Base-by-base conservation (phyloP, 768 basidiomycete species). In the Leucocoprinus leucothites region DNA sequence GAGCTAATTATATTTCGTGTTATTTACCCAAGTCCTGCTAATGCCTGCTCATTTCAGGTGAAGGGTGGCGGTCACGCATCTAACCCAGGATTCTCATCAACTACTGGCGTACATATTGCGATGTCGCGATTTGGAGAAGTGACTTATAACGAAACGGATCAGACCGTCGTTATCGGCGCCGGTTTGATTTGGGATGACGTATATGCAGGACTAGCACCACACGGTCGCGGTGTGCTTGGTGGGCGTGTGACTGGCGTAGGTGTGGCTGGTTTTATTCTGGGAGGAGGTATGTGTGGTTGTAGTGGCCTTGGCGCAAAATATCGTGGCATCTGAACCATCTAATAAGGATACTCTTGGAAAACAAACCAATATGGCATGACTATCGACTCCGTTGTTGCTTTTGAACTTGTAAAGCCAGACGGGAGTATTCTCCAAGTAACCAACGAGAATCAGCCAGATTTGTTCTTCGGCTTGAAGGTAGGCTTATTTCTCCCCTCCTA, bases 111-210 rank as follows among this genome's bases (percentile, higher is more conserved):
- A 11, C 82, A 82, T 13, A 85, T 87, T 7, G 67, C 79, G 7
- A 78, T 86, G 81, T 64, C 57, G 36, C 67, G 72, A 1, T 83
- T 85, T 62, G 69, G 71, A 3, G 57, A 75, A 16, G 73, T 82
- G 19, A 67, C 51, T 1, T 83, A 82, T 50, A 64, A 81, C 43
- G 55, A 64, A 1, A 51, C 59, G 0, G 59, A 72, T 0, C 69
- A 75, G 51, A 82, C 76, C 0, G 80, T 65, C 1, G 68, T 62
- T 0, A 58, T 80, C 24, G 79, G 78, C 0, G 60, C 77, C 3
- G 79, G 79, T 4, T 61, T 82, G n/a, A 71, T 83, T 24, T 88
- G 85, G 85, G 86, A 89, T 62, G 79, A 85, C 31, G 83, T 66
- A 1, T 87, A 86, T 58, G 69, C 71, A 2, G 78, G 77, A 4